Evolutionary conservation across 768 basidiomycete genomes (phyloP).

Genomic region (Candolleomyces aberdarensis): DNA sequence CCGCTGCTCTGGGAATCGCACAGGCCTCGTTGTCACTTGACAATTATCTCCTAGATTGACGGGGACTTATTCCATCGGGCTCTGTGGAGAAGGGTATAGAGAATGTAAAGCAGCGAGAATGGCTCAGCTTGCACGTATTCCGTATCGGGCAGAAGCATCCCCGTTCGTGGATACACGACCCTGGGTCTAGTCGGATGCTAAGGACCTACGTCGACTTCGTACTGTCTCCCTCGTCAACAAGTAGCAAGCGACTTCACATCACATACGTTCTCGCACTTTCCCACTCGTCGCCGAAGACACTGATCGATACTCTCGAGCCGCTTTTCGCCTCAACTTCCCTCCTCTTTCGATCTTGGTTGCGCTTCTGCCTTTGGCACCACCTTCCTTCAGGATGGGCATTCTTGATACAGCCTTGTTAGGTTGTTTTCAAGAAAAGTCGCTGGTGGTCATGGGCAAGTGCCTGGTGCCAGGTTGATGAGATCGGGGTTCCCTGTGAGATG

Average conservation of each 20-base stretch:
- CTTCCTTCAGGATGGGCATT: conserved; percentile 95
- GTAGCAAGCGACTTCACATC: conserved; percentile 30
- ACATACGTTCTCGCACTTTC: conserved; percentile 83
- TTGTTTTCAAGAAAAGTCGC: no score
- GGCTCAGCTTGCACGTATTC: conserved; percentile 68
- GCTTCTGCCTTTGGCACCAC: conserved; percentile 62
- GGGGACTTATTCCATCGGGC: conserved; percentile 42
- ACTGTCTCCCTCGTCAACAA: conserved; percentile 9
- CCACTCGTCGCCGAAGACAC: conserved; percentile 82
- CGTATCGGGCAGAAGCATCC: conserved; percentile 15
- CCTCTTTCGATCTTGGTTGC: conserved; percentile 44
- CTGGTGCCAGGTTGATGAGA: no score
- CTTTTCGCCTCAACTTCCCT: conserved; percentile 42
- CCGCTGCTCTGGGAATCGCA: conserved; percentile 60
- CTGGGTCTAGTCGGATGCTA: conserved; percentile 20
- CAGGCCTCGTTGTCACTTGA: conserved; percentile 37
- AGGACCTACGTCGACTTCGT: neutral
- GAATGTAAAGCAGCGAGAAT: conserved; percentile 71
- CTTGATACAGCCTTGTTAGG: conserved; percentile 73
- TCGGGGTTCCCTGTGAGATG: no score
- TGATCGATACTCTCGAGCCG: conserved; percentile 65
- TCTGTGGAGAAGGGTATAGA: conserved; percentile 57
- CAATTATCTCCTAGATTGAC: conserved; percentile 27
- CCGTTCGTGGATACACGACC: conserved; percentile 84
- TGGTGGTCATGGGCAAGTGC: no score